Base-by-base conservation (phyloP, 805 yeast species). In the Barnettozyma wickerhamii region DNA sequence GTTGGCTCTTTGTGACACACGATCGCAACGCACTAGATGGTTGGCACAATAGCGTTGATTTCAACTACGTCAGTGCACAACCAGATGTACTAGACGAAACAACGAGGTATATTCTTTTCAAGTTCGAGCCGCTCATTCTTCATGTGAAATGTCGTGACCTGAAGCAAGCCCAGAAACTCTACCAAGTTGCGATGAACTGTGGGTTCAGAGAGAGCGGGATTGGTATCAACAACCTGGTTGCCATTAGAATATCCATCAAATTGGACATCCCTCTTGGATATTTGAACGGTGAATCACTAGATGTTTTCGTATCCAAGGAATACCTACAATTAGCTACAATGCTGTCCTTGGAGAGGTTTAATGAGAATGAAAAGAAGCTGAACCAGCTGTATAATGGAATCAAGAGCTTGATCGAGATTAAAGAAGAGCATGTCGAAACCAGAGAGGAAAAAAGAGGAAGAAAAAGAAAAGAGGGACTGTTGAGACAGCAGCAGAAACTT, bases 181-280 rank as follows among this genome's bases (percentile, higher is more conserved):
- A 80, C 48, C 75, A 79, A 28, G 62, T 75, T 1, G 95, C 95
- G 0, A 81, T 87, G 86, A 72, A 74, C 2, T 82, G 93, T 62
- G 96, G 96, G 3, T 88, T 83, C 54, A 70, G 96, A 53, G 96
- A 88, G 59, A 74, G 86, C 23, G 96, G 96, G 1, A 85, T 88
- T 34, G 95, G 95, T 7, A 70, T 80, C 23, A 85, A 87, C 52
- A 75, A 78, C 50, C 68, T 82, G 10, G 95, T 88, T 6, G 96
- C 89, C 0, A 74, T 88, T 15, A 68, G 96, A 48, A 83, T 78
- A 1, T 79, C 87, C 5, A 79, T 88, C 42, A 76, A 77, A 46
- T 59, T 88, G 19, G 95, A 88, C 56, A 69, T 81, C 0, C 96
- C 96, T 1, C 74, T 87, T 24, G 96, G 90, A 0, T 75, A 63